These are phyloP conservation scores for Dendrobium huoshanense DNA, from an alignment of 106 monocot species.

Conservation along the genomic window DNA sequence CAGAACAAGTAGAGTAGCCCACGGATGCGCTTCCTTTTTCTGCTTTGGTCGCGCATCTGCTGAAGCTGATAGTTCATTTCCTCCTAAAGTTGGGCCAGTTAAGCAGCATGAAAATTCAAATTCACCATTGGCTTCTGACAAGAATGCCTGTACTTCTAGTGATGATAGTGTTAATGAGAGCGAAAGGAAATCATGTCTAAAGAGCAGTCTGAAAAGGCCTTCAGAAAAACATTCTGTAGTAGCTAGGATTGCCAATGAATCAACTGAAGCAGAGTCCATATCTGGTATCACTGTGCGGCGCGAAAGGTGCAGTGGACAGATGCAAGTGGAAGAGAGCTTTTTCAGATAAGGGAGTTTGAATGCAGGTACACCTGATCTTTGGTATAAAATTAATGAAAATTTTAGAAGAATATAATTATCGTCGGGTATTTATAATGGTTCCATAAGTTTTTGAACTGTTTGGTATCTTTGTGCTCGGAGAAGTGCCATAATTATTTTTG, in stretches of 20 bases:
- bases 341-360: slow-evolving; percentile 83
- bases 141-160: not conserved
- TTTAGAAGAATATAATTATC: not conserved
- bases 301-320: slow-evolving; percentile 89
- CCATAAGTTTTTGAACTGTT: not conserved
- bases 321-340: slow-evolving; percentile 64
- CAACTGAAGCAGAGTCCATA: slow-evolving; percentile 17
- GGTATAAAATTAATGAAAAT: not conserved
- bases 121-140: slow-evolving; percentile 14
- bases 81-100: slow-evolving; percentile 31
- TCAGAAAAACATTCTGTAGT: slow-evolving; percentile 16
- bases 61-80: slow-evolving; percentile 25
- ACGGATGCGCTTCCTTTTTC: slow-evolving; percentile 43
- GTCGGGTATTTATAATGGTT: not conserved
- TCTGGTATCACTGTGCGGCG: slow-evolving; percentile 25
- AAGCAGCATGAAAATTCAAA: slow-evolving; percentile 17
- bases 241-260: slow-evolving; percentile 19
- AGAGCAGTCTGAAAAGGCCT: slow-evolving; percentile 54
- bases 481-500: not conserved
- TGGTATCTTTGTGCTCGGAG: not conserved
- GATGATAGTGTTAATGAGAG: slow-evolving; percentile 8
- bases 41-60: slow-evolving; percentile 34
- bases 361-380: slow-evolving; percentile 38
- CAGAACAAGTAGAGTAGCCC: slow-evolving; percentile 20
- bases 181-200: slow-evolving; percentile 21